Conservation (phyloP, 495 filamentous ascomycete genomes). For the Aspergillus biplanus region DNA sequence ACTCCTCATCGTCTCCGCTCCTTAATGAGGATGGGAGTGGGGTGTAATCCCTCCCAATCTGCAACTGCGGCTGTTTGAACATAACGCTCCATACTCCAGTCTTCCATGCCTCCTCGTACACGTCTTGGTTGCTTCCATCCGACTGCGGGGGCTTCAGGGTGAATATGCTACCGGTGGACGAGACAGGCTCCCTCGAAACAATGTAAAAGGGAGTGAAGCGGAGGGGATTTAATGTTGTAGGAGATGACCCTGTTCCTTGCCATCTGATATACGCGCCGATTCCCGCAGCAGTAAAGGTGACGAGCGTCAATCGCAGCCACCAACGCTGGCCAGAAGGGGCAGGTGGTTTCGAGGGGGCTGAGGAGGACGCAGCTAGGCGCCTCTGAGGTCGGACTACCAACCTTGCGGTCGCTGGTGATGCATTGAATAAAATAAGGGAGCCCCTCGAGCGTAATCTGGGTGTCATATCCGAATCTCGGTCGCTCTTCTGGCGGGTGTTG, state of each 20-base stretch:
- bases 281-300: slow-evolving; percentile 40
- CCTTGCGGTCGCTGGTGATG: slow-evolving; percentile 17
- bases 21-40: slow-evolving; percentile 64
- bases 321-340: slow-evolving; percentile 21
- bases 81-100: slow-evolving; percentile 82
- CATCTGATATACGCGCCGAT: slow-evolving; percentile 44
- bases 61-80: slow-evolving; percentile 89
- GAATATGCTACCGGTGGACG: slow-evolving; percentile 75
- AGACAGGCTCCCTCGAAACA: slow-evolving; percentile 66
- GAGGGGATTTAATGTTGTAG: slow-evolving; percentile 52
- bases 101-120: slow-evolving; percentile 56
- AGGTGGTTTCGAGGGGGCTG: slow-evolving; percentile 14
- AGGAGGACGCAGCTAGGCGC: slow-evolving; percentile 29
- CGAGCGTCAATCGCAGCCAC: slow-evolving; percentile 41
- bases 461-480: slow-evolving; percentile 32
- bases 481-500: not conserved
- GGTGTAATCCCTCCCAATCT: slow-evolving; percentile 88
- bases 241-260: slow-evolving; percentile 29
- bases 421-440: slow-evolving; percentile 20
- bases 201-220: slow-evolving; percentile 70
- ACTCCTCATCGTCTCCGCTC: slow-evolving; percentile 40
- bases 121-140: slow-evolving; percentile 41
- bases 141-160: slow-evolving; percentile 58
- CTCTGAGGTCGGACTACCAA: slow-evolving; percentile 18
- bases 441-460: slow-evolving; percentile 20